Evolutionary conservation across 2,329 filamentous ascomycete genomes (phyloP), one percentile per base, ranked within the genome.

Genomic region (Sporothrix brunneoviolacea): DNA sequence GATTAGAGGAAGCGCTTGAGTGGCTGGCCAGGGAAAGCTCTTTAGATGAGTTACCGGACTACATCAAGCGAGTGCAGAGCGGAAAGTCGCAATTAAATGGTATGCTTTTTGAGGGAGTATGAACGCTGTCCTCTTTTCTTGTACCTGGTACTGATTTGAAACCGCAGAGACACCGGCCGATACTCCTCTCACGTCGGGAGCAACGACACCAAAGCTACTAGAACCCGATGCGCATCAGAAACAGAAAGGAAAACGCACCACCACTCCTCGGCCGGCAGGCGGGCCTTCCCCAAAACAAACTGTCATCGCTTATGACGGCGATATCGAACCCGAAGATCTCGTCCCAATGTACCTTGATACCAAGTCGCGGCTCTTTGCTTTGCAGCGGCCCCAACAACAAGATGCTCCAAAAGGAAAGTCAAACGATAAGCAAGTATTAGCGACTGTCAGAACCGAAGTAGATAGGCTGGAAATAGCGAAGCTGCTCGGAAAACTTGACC

Each of bases 11-110:
- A 67, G 83, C 87, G 22, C 66, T 98, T 18, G 88, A 96, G 59
- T 95, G 90, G 88, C 76, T 97, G 48, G 88, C 89, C n/a, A 73
- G 88, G 57, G 80, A 93, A 62, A 88, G 84, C 59, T 70, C 76
- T 13, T 70, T 75, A 55, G 77, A 82, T 1, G 84, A 91, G 59
- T 73, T 91, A 32, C 86, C 86, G 6, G 75, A 81, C 41, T 94
- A 93, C 64, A 82, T 86, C 18, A 74, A 72, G 51, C 69, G 64
- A 47, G 59, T 61, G 13, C 59, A 64, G 5, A 54, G 60, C 1
- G 40, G 60, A 2, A 77, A 71, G 52, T 61, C 63, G 37, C 63
- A 65, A 54, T 51, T 57, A 53, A 64, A 65, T 65, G 63, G 35
- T 58, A 4, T 24, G 3, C 10, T 44, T 40, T 15, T 24, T 15